Percentiles rank a stretch among this genome's conserved stretches.
Conservation (phyloP, 2,329 filamentous ascomycete genomes). For the Paraphoma sp. region DNA sequence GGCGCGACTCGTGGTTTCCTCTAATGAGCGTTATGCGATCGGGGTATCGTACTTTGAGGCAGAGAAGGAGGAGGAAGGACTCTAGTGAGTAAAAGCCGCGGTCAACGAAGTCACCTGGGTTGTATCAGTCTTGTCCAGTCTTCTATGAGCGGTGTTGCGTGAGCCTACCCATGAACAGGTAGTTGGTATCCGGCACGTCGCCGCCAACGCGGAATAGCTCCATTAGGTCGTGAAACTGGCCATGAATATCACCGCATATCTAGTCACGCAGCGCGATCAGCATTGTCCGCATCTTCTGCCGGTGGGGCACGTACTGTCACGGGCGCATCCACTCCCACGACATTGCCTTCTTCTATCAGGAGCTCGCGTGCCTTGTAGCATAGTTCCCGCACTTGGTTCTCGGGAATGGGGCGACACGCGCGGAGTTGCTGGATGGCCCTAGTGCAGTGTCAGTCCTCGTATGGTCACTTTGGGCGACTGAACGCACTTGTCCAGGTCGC, state of each 20-base stretch:
- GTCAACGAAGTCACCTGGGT: conserved; percentile 89
- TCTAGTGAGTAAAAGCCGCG: conserved; percentile 98
- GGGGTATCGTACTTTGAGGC: conserved; percentile 95
- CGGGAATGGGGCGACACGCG: conserved; percentile 94
- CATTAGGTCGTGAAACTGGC: conserved; percentile 97
- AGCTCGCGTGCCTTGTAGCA: conserved; percentile 97
- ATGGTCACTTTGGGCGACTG: too few species aligned
- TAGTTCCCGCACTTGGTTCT: conserved; percentile 92
- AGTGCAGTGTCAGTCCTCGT: conserved; percentile 18
- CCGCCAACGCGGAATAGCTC: conserved; percentile 93
- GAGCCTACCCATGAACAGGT: conserved; percentile 86
- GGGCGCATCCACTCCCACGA: conserved; percentile 91
- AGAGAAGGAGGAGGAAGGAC: conserved; percentile 92
- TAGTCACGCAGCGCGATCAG: conserved; percentile 7
- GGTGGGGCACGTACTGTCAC: conserved; percentile 71
- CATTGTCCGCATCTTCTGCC: not conserved
- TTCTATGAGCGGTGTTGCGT: not conserved
- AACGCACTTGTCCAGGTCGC: conserved; percentile 87
- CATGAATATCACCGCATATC: conserved; percentile 89
- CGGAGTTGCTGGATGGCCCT: conserved; percentile 96
- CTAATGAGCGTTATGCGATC: conserved; percentile 96
- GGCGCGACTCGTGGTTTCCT: conserved; percentile 93
- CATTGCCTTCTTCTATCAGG: conserved; percentile 96
- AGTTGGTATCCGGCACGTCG: conserved; percentile 93
- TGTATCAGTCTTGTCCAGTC: conserved; percentile 1